Evolutionary conservation across 345 rosid genomes (phyloP).

Genomic region (Geranium brycei): DNA sequence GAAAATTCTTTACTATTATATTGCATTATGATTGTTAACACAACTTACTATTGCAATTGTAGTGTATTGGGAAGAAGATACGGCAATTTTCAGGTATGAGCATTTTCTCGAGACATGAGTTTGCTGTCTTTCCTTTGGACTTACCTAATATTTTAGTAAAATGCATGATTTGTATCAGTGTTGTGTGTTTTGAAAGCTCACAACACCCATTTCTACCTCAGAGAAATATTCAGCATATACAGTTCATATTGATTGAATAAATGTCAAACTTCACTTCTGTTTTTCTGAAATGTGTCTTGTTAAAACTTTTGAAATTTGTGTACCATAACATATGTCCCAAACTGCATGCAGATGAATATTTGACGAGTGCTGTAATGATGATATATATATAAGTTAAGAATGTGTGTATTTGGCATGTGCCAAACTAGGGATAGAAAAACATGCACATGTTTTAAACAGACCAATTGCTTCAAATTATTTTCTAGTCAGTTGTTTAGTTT

Average conservation of each 20-base stretch:
- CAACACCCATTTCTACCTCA: background rate
- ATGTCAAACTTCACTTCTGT: background rate
- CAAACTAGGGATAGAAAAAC: no score
- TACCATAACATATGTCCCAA: background rate
- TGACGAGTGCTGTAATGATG: no score
- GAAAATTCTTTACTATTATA: background rate
- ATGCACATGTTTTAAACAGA: no score
- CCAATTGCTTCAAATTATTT: no score
- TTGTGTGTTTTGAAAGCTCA: no score
- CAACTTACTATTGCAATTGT: slow-evolving; percentile 5
- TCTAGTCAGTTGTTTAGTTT: no score
- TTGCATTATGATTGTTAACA: background rate
- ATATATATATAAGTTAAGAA: no score
- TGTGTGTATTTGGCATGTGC: no score
- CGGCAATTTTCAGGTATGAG: slow-evolving; percentile 16
- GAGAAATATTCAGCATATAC: background rate
- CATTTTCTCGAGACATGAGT: background rate
- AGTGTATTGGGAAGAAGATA: slow-evolving; percentile 30
- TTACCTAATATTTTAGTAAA: background rate
- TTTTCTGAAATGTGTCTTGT: background rate
- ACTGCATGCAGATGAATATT: no score
- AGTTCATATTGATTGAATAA: background rate
- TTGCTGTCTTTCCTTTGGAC: background rate
- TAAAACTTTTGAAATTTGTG: background rate
- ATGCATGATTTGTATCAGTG: background rate